Conservation (phyloP, 305 asterid species). For the Fraxinus floribunda region DNA sequence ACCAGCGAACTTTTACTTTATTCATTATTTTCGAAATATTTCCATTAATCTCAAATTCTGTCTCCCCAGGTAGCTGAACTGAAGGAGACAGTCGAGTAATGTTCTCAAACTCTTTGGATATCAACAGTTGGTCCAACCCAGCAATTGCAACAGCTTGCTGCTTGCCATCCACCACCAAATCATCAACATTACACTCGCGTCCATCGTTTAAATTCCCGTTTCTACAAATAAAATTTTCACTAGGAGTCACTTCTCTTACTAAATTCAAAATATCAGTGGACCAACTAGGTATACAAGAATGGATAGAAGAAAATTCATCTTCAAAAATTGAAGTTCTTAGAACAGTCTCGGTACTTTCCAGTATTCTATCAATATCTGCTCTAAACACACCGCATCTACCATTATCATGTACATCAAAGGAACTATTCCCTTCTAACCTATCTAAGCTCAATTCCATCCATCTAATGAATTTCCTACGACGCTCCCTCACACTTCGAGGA, state of each 20-base stretch:
- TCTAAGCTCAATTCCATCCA: conserved; percentile 49
- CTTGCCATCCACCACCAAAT: conserved; percentile 30
- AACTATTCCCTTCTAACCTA: conserved; percentile 25
- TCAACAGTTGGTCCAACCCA: conserved; percentile 24
- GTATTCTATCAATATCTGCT: conserved; percentile 39
- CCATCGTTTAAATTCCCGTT: conserved; percentile 27
- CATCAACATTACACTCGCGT: conserved; percentile 27
- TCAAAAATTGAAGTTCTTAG: conserved; percentile 44
- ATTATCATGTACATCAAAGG: conserved; percentile 18
- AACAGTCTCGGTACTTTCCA: conserved; percentile 54
- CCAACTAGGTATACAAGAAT: conserved; percentile 50
- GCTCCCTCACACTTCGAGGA: conserved; percentile 70
- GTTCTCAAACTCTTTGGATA: conserved; percentile 30
- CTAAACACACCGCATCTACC: conserved; percentile 12
- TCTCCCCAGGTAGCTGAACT: conserved; percentile 23
- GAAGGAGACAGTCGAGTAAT: conserved; percentile 28
- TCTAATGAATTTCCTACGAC: conserved; percentile 58
- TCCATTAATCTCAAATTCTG: conserved; percentile 29
- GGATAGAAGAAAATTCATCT: conserved; percentile 44
- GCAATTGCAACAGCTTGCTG: conserved; percentile 18
- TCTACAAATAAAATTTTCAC: conserved; percentile 22
- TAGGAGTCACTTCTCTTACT: conserved; percentile 24
- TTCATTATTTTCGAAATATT: conserved; percentile 28
- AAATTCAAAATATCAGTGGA: conserved; percentile 34
- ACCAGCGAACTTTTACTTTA: conserved; percentile 48